These are phyloP conservation scores for Mucor plumbeus DNA, from an alignment of 371 early-diverging fungal genomes.

Conservation along the genomic window DNA sequence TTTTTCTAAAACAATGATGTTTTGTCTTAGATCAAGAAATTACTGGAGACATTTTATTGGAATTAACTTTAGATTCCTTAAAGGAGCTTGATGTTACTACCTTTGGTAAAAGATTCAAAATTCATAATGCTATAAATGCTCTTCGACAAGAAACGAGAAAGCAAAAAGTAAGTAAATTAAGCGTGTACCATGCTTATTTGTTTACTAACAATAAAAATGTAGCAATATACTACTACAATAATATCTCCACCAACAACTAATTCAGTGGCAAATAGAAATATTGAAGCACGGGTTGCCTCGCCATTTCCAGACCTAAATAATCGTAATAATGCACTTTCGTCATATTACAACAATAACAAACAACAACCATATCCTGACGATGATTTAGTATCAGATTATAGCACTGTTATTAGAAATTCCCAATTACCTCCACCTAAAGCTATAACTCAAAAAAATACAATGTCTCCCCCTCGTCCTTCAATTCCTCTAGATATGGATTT, in stretches of 20 bases:
- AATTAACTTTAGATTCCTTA: constrained; percentile 67
- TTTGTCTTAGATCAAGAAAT: constrained; percentile 68
- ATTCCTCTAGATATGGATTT: constrained; percentile 24
- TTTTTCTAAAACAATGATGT: not conserved
- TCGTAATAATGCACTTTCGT: not conserved
- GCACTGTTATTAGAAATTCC: constrained; percentile 32
- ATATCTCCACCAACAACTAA: not conserved
- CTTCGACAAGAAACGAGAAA: constrained; percentile 41
- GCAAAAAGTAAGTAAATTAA: constrained; percentile 1
- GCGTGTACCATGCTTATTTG: not conserved
- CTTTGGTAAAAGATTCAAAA: constrained; percentile 74
- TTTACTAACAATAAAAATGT: not conserved
- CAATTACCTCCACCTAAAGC: not conserved
- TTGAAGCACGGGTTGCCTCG: constrained; percentile 11
- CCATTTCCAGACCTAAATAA: constrained; percentile 8
- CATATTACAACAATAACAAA: constrained; percentile 16
- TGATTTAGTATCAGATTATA: constrained; percentile 42
- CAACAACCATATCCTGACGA: constrained; percentile 27
- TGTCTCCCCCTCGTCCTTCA: constrained; percentile 13
- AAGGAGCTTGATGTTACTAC: constrained; percentile 73
- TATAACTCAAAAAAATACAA: not conserved
- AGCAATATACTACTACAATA: not conserved
- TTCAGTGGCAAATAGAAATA: not conserved
- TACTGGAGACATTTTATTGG: constrained; percentile 70
- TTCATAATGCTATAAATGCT: constrained; percentile 67